A percentile compares a stretch with the other conserved stretches of the same genome.
Conservation (phyloP, 1,139 yeast genomes). For the Sugiyamaella neomexicana region DNA sequence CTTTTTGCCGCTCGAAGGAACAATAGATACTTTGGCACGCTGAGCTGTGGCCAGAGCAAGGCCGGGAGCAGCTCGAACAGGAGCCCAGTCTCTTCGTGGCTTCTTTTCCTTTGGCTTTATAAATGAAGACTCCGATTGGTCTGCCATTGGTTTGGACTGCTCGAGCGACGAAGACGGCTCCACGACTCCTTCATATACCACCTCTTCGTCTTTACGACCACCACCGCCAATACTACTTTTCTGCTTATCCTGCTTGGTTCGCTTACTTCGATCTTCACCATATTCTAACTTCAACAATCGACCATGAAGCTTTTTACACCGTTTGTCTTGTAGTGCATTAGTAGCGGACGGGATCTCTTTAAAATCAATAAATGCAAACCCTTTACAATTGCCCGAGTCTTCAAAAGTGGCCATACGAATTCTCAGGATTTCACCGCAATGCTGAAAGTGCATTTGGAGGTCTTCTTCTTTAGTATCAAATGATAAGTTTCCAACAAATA, state of each 20-base stretch:
- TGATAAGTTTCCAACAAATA: slow-evolving; percentile 90
- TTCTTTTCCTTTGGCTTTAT: not conserved
- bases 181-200: slow-evolving; percentile 22
- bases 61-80: slow-evolving; percentile 57
- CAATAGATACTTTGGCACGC: slow-evolving; percentile 88
- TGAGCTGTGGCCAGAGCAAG: slow-evolving; percentile 86
- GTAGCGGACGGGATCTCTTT: slow-evolving; percentile 78
- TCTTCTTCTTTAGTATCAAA: slow-evolving; percentile 88
- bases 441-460: slow-evolving; percentile 71
- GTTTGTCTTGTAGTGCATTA: slow-evolving; percentile 71
- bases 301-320: slow-evolving; percentile 65
- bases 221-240: slow-evolving; percentile 6
- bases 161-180: slow-evolving; percentile 13
- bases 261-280: slow-evolving; percentile 92
- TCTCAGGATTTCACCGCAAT: slow-evolving; percentile 74
- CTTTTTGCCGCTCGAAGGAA: slow-evolving; percentile 88
- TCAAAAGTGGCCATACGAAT: slow-evolving; percentile 97
- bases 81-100: slow-evolving; percentile 3
- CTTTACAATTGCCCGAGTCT: slow-evolving; percentile 94
- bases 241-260: slow-evolving; percentile 37
- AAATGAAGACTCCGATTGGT: not conserved
- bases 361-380: slow-evolving; percentile 92
- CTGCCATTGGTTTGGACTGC: not conserved
- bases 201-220: slow-evolving; percentile 15
- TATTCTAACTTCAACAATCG: slow-evolving; percentile 83